A percentile compares a stretch with the other conserved stretches of the same genome.
These are phyloP conservation scores for Allomyces macrogynus DNA, from an alignment of 192 early-diverging fungal species.

Conservation along the genomic window DNA sequence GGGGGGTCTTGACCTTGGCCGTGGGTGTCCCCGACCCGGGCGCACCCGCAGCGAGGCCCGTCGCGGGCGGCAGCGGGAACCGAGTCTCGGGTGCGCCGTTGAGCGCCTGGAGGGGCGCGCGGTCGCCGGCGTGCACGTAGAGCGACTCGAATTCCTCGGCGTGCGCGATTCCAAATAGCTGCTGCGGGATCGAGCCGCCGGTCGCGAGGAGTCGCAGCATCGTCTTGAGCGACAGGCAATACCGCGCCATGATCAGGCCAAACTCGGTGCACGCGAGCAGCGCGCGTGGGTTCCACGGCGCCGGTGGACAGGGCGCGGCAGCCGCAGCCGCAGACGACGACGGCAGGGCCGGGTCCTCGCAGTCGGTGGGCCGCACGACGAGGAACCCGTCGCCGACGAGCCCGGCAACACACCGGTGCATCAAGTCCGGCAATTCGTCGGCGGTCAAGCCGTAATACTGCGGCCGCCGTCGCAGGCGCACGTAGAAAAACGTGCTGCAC, in stretches of 20 bases:
- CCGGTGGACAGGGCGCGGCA: no score
- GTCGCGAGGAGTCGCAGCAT: background rate
- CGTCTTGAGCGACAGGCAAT: background rate
- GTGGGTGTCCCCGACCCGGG: background rate
- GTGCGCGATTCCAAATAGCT: background rate
- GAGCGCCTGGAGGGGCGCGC: background rate
- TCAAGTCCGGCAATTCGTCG: conserved; percentile 6
- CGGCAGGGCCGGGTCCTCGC: background rate
- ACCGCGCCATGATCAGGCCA: background rate
- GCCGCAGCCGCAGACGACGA: no score
- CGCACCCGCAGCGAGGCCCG: background rate
- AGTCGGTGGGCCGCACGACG: background rate
- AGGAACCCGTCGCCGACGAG: background rate
- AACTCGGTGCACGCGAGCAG: background rate
- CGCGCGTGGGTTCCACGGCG: no score
- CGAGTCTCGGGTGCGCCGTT: background rate
- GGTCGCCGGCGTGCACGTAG: no score
- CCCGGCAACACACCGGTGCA: background rate
- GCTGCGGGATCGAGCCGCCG: background rate
- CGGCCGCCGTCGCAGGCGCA: conserved; percentile 8
- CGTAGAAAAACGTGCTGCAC: conserved; percentile 8
- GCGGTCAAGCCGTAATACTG: conserved; percentile 12
- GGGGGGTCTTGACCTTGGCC: background rate
- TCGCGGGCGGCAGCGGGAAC: background rate
- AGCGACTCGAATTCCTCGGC: background rate